A percentile compares a stretch with the other conserved stretches of the same genome.
These are phyloP conservation scores for Rhizopus sp. DNA, from an alignment of 371 early-diverging fungal genomes.

Conservation along the genomic window DNA sequence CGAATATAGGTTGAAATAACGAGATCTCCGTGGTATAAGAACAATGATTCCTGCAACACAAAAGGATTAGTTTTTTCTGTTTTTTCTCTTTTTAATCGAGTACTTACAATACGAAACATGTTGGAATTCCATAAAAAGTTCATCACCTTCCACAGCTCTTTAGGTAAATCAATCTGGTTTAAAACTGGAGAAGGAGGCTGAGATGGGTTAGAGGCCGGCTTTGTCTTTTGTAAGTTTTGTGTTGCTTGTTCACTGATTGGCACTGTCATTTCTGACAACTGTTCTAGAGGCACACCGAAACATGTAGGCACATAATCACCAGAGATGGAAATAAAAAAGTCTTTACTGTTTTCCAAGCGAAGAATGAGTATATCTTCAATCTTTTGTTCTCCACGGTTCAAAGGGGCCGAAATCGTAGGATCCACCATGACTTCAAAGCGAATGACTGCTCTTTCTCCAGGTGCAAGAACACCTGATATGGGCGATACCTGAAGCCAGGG, in stretches of 20 bases:
- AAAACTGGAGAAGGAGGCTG: background rate
- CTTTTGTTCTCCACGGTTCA: slow-evolving; percentile 67
- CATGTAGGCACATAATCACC: slow-evolving; percentile 75
- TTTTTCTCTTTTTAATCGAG: background rate
- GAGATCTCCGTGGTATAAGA: slow-evolving; percentile 70
- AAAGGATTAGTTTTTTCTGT: background rate
- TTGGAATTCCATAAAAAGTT: slow-evolving; percentile 72
- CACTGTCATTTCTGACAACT: slow-evolving; percentile 57
- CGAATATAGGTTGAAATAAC: slow-evolving; percentile 66
- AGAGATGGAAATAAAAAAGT: slow-evolving; percentile 77
- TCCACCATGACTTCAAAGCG: slow-evolving; percentile 73
- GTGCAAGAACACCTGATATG: slow-evolving; percentile 65
- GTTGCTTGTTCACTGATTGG: slow-evolving; percentile 48
- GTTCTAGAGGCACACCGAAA: slow-evolving; percentile 72
- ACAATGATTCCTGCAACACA: slow-evolving; percentile 59
- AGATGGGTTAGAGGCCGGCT: slow-evolving; percentile 1
- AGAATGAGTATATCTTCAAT: slow-evolving; percentile 83
- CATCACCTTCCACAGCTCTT: slow-evolving; percentile 77
- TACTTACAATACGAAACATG: slow-evolving; percentile 36
- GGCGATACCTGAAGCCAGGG: slow-evolving; percentile 76
- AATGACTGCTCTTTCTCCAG: slow-evolving; percentile 66
- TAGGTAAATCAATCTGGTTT: slow-evolving; percentile 71
- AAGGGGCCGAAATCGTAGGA: slow-evolving; percentile 57
- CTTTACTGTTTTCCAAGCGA: slow-evolving; percentile 78
- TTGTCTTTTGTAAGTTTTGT: slow-evolving; percentile 3